Conservation (phyloP, 768 basidiomycete genomes). For the Lactarius akahatsu region DNA sequence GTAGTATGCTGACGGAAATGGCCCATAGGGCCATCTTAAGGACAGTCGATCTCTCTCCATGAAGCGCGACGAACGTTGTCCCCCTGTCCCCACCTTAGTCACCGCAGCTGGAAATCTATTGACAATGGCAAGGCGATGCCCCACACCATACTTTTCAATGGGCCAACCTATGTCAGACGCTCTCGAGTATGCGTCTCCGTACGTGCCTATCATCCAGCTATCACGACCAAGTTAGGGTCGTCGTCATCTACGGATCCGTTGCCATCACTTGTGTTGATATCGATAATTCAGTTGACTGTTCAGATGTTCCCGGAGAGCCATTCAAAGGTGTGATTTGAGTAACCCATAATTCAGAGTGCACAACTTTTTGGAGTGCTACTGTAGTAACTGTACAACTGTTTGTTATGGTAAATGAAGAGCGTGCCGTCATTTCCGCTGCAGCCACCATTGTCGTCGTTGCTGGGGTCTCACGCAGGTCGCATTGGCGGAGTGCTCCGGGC, state of each 20-base stretch:
- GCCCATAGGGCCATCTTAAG: neutral
- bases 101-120: neutral
- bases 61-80: neutral
- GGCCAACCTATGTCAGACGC: neutral
- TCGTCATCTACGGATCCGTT: neutral
- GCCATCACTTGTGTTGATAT: neutral
- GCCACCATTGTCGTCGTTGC: no score
- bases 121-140: neutral
- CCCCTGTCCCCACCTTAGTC: neutral
- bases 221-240: neutral
- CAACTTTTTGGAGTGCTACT: no score
- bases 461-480: no score
- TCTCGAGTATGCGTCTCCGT: neutral
- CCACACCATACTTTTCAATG: neutral
- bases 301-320: no score
- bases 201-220: neutral
- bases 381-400: no score
- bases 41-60: neutral
- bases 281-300: neutral
- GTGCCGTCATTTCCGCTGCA: no score
- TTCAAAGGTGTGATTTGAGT: no score
- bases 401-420: no score
- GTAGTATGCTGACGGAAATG: neutral
- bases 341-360: no score
- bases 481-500: no score